phyloP scores from a whole-genome alignment of 768 basidiomycete genomes.

The Fomitopsis serialis region DNA sequence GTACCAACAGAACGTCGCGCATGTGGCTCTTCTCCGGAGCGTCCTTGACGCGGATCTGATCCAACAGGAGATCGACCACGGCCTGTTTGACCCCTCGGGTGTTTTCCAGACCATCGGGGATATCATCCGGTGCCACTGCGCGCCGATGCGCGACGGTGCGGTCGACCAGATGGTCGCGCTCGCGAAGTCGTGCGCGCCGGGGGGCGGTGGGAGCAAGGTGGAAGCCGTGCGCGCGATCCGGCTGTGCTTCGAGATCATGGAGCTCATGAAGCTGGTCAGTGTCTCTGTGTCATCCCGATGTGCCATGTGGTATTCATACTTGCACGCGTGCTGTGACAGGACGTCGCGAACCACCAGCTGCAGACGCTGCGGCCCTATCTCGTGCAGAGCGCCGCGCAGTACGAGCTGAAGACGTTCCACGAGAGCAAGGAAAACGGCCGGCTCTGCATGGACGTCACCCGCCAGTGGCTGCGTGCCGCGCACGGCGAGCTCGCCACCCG shows the following conservation, averaged over 20 bases:
- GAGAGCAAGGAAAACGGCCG: slow-evolving; percentile 34
- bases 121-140: slow-evolving; percentile 85
- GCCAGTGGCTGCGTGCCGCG: slow-evolving; percentile 59
- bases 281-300: slow-evolving; percentile 13
- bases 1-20: slow-evolving; percentile 56
- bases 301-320: not conserved
- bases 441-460: slow-evolving; percentile 46
- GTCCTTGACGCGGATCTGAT: slow-evolving; percentile 82
- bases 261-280: slow-evolving; percentile 91
- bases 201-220: slow-evolving; percentile 46
- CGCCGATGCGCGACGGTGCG: slow-evolving; percentile 84
- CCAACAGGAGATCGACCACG: slow-evolving; percentile 72
- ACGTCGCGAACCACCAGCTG: slow-evolving; percentile 95
- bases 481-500: slow-evolving; percentile 28
- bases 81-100: slow-evolving; percentile 72
- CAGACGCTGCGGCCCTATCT: slow-evolving; percentile 91
- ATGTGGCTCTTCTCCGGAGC: slow-evolving; percentile 61
- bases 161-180: slow-evolving; percentile 80
- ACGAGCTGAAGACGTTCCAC: slow-evolving; percentile 76
- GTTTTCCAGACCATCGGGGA: slow-evolving; percentile 76
- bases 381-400: slow-evolving; percentile 70
- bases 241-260: slow-evolving; percentile 84
- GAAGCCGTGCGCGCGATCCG: slow-evolving; percentile 72
- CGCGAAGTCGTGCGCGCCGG: slow-evolving; percentile 54
- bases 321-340: slow-evolving; percentile 40